Evolutionary conservation across 2,329 filamentous ascomycete species (phyloP), one percentile per base, ranked within the genome.

Genomic region (Alternaria ethzedia): DNA sequence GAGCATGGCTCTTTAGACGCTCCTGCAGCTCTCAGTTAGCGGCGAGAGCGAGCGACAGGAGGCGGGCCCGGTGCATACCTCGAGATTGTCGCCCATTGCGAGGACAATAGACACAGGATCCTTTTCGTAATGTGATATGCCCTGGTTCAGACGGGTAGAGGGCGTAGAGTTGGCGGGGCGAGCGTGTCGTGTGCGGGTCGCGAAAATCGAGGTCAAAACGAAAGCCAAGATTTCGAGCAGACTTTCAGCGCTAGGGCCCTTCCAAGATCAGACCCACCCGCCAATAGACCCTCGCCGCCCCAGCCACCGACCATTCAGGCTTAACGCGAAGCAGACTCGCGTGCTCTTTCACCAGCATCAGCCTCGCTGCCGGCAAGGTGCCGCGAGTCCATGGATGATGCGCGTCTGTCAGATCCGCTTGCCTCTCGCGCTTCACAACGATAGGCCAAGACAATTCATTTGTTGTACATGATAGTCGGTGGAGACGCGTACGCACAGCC

Each of bases 1-100:
- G 88, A 68, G 92, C 86, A 76, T 86, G 84, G 74, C 81, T 82
- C 67, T 83, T 83, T 66, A 88, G 79, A 71, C 86, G 84, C 72
- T 84, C 85, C 85, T 87, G 69, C 57, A 67, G 61, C 59, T 63
- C 51, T 61, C 55, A 64, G 66, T 79, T 70, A 79, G 76, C 70
- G 71, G 69, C 61, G 61, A 66, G 57, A 62, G 57, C 59, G 63
- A 63, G 20, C 62, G 66, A 65, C 71, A 69, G 70, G 67, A 73
- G 49, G 63, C 55, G 13, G 64, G 61, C 20, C 43, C 64, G 65
- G 59, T 57, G 69, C 75, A 49, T 70, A 82, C 81, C 79, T 82
- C 79, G 51, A 83, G 76, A 43, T 82, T 79, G 72, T 82, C 81
- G 51, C 73, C 74, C 78, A 80, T 82, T 44, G 57, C 70, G 59